These are phyloP conservation scores for Mucor sp. DNA, from an alignment of 371 early-diverging fungal genomes.

Conservation along the genomic window DNA sequence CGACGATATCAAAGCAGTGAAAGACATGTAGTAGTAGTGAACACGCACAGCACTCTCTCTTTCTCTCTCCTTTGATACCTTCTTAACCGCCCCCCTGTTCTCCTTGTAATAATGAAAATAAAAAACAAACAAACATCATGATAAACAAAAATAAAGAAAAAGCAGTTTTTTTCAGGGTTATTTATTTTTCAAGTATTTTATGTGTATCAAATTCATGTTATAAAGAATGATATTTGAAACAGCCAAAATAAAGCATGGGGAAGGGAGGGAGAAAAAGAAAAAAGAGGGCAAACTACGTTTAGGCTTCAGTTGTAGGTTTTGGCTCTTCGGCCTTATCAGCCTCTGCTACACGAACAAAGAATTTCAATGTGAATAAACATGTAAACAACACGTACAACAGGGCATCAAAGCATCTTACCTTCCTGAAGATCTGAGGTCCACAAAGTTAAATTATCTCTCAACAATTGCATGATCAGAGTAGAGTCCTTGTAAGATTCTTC, in stretches of 20 bases:
- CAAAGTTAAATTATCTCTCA: constrained; percentile 99
- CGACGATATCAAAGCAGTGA: constrained; percentile 20
- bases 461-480: constrained; percentile 99
- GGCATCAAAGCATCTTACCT: constrained; percentile 17
- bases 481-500: constrained; percentile 99
- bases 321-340: constrained; percentile 10
- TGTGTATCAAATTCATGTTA: constrained; percentile 1
- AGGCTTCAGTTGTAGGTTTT: constrained; percentile 14
- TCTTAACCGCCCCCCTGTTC: neutral
- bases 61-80: neutral
- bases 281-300: neutral
- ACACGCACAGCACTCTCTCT: neutral
- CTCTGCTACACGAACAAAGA: neutral
- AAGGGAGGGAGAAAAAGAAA: neutral
- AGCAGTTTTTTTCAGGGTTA: neutral
- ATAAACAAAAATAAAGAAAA: constrained; percentile 2
- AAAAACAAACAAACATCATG: neutral
- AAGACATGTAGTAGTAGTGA: constrained; percentile 23
- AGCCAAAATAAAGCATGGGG: neutral
- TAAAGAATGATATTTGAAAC: neutral
- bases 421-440: constrained; percentile 99
- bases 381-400: neutral
- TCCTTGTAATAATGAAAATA: neutral
- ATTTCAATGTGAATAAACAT: neutral
- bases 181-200: constrained; percentile 5